phyloP scores from a whole-genome alignment of 2,329 filamentous ascomycete species.

The Thielaviopsis ethacetica region DNA sequence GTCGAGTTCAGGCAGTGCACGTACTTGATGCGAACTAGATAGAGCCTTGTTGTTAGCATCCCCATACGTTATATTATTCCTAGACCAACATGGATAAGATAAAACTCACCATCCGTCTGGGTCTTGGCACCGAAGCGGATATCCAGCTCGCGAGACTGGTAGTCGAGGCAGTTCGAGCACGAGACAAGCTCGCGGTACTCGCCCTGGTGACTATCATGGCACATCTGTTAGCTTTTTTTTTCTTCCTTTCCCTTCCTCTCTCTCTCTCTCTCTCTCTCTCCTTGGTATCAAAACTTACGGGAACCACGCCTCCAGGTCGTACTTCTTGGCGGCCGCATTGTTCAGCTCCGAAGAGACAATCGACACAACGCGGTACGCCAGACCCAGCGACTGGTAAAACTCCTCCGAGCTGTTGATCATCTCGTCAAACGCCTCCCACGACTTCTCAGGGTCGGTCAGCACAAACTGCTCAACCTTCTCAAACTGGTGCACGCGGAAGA shows the following conservation, averaged over 20 bases:
- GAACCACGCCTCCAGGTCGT: constrained; percentile 92
- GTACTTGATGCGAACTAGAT: constrained; percentile 56
- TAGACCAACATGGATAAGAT: background rate
- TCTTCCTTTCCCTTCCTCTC: background rate
- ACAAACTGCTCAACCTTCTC: constrained; percentile 83
- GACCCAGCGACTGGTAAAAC: constrained; percentile 78
- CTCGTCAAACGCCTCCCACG: constrained; percentile 81
- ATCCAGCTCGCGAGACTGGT: constrained; percentile 86
- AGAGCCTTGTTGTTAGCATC: background rate
- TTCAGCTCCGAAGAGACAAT: constrained; percentile 96
- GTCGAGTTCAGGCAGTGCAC: constrained; percentile 87
- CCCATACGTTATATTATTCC: background rate
- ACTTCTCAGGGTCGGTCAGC: constrained; percentile 71
- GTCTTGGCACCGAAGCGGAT: constrained; percentile 83
- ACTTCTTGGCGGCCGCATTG: constrained; percentile 65
- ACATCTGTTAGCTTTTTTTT: background rate
- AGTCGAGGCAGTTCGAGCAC: constrained; percentile 96
- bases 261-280: too few relatives aligned
- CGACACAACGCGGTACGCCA: constrained; percentile 81
- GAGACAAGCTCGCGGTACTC: constrained; percentile 98
- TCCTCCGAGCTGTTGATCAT: constrained; percentile 89
- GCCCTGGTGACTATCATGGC: constrained; percentile 38
- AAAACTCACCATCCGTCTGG: constrained; percentile 48
- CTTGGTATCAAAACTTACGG: constrained; percentile 35
- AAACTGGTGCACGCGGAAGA: constrained; percentile 96